Base-by-base conservation (phyloP, 148 eudicot species). In the Rhododendron ovatum region DNA sequence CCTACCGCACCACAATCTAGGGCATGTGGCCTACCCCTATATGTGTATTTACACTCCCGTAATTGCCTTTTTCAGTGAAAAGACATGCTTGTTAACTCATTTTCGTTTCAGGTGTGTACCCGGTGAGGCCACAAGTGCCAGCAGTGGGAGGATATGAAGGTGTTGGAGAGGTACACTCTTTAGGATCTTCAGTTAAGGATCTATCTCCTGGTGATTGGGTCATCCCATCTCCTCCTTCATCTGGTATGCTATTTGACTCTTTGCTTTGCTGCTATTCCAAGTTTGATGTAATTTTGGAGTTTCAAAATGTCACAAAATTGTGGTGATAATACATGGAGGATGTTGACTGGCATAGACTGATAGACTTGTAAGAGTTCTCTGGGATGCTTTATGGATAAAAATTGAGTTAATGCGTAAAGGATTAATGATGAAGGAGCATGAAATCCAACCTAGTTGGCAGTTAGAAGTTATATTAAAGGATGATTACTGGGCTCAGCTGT, bases 91-190 rank as follows among this genome's bases (percentile, higher is more conserved):
- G 1, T 73, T 20, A 18, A 39, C n/a, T 86, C 20, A 33, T 45
- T 26, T 83, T 53, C 0, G 7, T 22, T 74, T 50, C 69, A 95
- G 98, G 99, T 75, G 98, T 95, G 41, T 96, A 96, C 86, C 98
- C 99, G 0, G 96, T 96, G 85, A 91, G 94, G 91, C 98, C 99
- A 26, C 89, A 83, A 55, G 92, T 95, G 7, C 99, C 99, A 10
- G 98, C 99, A 2, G 87, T 96, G 8, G 99, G 95, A 59, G 99
- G 99, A 1, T 95, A 95, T 82, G 99, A 96, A 84, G 99, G 99
- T 2, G 98, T 96, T 80, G 99, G 98, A 50, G 92, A 93, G 86
- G 98, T 96, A 2, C 89, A 92, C 88, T 90, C 93, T 39, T 89
- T 95, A 1, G 99, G 99, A n/a, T 90, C 93, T 89, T 89, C 93